Evolutionary conservation across 345 rosid genomes (phyloP), one percentile per base, ranked within the genome.

Genomic region (Physaria fendleri): DNA sequence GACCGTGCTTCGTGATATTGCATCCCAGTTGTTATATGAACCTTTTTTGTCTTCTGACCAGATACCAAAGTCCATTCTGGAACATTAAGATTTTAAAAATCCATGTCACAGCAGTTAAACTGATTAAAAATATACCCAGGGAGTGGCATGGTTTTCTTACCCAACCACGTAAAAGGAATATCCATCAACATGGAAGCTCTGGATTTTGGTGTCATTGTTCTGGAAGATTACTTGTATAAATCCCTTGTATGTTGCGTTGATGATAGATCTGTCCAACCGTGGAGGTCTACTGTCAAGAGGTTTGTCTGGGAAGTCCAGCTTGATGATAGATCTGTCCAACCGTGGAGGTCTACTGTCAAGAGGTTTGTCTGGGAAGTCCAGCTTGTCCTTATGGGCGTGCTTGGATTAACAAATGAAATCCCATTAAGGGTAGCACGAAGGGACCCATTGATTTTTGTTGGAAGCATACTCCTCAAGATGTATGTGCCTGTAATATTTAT

Each of bases 171-270:
- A 93, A 64, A 89, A 87, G 8, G 99, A 62, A 70, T 89, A 93
- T 40, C 95, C 97, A 74, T 83, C 75, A 65, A 85, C 62, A 65
- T 93, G 97, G 68, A 89, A 83, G 79, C 90, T 89, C 67, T 78
- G 95, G 77, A 93, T 76, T 69, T 37, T 82, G 60, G 95, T 89
- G 77, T 93, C 97, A 66, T 83, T 89, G 71, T 87, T 93, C 78
- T 89, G 99, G 65, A 93, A 69, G 27, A 93, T 74, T 20, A 89
- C 74, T 68, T 93, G 94, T 32, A 83, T 74, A 59, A 89, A 93
- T 15, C 95, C 95, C 68, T 71, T 78, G 71, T 89, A 93, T 11
- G 95, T 87, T 54, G 88, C 95, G 74, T 89, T 93, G 33, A 93
- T 72, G 40, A 93, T 55, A 54, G 97, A 89, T 12, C 61, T 75